A percentile compares a stretch with the other conserved stretches of the same genome.
Evolutionary conservation across 1,139 yeast genomes (phyloP).

Genomic region (Hansenula lynferdii): DNA sequence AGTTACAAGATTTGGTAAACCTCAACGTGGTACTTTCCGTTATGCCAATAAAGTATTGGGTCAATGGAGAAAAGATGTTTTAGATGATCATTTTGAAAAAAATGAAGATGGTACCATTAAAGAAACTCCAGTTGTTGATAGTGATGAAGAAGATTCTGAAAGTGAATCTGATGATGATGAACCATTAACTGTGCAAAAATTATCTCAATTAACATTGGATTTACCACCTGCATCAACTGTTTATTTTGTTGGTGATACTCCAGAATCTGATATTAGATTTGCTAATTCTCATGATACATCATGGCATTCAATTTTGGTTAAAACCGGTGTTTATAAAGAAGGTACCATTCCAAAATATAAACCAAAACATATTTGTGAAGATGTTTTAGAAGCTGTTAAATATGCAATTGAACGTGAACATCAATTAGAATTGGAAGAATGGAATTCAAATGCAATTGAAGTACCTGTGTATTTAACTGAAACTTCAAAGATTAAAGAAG

Average conservation of each 20-base stretch:
- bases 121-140: neutral
- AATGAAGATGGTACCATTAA: conserved; percentile 15
- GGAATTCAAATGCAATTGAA: conserved; percentile 39
- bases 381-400: conserved; percentile 76
- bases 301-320: conserved; percentile 80
- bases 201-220: conserved; percentile 38
- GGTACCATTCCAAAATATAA: conserved; percentile 74
- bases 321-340: conserved; percentile 82
- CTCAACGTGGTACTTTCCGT: conserved; percentile 78
- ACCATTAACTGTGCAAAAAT: conserved; percentile 34
- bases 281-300: conserved; percentile 82
- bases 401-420: conserved; percentile 83
- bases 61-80: conserved; percentile 72
- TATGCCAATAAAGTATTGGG: conserved; percentile 73
- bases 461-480: conserved; percentile 24
- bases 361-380: conserved; percentile 68
- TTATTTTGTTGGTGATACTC: conserved; percentile 90
- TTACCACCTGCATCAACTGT: conserved; percentile 83
- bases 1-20: conserved; percentile 79
- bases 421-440: conserved; percentile 60
- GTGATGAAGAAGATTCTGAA: conserved; percentile 12
- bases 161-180: conserved; percentile 28
- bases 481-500: neutral
- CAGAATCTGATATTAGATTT: conserved; percentile 83
- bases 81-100: conserved; percentile 66